These are phyloP conservation scores for Heimioporus punctisporus DNA, from an alignment of 1,284 basidiomycete species.

Conservation along the genomic window DNA sequence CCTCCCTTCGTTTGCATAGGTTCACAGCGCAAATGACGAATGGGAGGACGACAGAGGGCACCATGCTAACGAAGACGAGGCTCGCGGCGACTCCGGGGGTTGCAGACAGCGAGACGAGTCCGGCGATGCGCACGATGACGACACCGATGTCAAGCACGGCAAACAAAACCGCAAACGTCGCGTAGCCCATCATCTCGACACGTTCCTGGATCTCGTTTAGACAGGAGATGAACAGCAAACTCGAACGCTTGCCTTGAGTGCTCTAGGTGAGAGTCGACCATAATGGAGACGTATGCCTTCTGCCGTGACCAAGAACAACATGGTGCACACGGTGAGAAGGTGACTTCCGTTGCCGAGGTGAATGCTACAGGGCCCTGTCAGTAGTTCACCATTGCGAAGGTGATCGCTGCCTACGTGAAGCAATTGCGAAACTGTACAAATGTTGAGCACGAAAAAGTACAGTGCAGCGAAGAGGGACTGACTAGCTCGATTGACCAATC, in stretches of 20 bases:
- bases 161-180: slow-evolving; percentile 19
- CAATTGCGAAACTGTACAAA: slow-evolving; percentile 25
- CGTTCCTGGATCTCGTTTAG: slow-evolving; percentile 12
- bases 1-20: not conserved
- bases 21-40: slow-evolving; percentile 2
- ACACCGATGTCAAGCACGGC: slow-evolving; percentile 21
- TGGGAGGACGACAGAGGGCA: slow-evolving; percentile 2
- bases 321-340: slow-evolving; percentile 10
- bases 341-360: slow-evolving; percentile 16
- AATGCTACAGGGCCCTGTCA: slow-evolving; percentile 18
- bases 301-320: slow-evolving; percentile 19
- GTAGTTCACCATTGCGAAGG: not conserved
- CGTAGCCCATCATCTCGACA: slow-evolving; percentile 12
- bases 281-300: slow-evolving; percentile 26
- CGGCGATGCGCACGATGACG: slow-evolving; percentile 16
- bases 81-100: slow-evolving; percentile 14
- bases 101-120: slow-evolving; percentile 12
- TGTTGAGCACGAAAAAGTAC: too few species aligned
- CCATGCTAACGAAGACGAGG: slow-evolving; percentile 21
- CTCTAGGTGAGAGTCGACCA: slow-evolving; percentile 18
- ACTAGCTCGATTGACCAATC: slow-evolving; percentile 29
- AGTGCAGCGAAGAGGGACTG: too few species aligned
- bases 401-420: slow-evolving; percentile 14
- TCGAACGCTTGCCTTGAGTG: slow-evolving; percentile 24
- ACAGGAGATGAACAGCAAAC: not conserved